Evolutionary conservation across 1,284 basidiomycete genomes (phyloP).

Genomic region (Cystobasidiaceae sp.): DNA sequence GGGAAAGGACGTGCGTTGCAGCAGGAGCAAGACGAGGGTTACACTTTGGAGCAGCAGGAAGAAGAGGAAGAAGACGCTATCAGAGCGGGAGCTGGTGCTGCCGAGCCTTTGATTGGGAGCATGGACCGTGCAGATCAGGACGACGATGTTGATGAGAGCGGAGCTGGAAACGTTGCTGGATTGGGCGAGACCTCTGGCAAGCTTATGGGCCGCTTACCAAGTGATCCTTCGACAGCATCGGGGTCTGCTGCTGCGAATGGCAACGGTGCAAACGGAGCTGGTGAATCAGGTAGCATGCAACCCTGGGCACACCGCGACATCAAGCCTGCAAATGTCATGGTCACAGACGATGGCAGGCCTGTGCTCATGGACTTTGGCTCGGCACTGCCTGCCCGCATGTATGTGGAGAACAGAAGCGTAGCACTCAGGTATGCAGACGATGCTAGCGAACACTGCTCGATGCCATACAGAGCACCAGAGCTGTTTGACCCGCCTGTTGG

Average conservation of each 20-base stretch:
- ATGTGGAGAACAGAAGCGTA: slow-evolving; percentile 71
- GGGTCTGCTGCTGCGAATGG: neutral
- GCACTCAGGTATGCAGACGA: slow-evolving; percentile 87
- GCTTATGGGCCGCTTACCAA: slow-evolving; percentile 16
- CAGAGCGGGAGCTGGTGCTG: slow-evolving; percentile 40
- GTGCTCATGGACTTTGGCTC: slow-evolving; percentile 99
- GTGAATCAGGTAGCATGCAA: slow-evolving; percentile 51
- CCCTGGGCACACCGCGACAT: slow-evolving; percentile 96
- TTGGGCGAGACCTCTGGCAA: slow-evolving; percentile 8
- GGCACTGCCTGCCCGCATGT: slow-evolving; percentile 69
- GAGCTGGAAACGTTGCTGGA: neutral
- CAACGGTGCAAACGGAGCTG: neutral
- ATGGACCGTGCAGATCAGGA: slow-evolving; percentile 31
- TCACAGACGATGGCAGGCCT: slow-evolving; percentile 82
- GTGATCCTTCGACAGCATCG: neutral
- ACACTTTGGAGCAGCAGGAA: slow-evolving; percentile 42
- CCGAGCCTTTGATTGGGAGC: slow-evolving; percentile 43
- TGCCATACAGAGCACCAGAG: slow-evolving; percentile 93
- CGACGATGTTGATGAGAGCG: slow-evolving; percentile 30
- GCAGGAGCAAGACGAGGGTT: slow-evolving; percentile 41
- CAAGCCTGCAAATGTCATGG: slow-evolving; percentile 98
- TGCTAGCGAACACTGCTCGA: slow-evolving; percentile 89
- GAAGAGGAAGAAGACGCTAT: slow-evolving; percentile 39
- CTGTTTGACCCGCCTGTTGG: slow-evolving; percentile 61
- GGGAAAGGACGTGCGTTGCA: slow-evolving; percentile 55